phyloP scores from a whole-genome alignment of 371 early-diverging fungal species.

The Cokeromyces recurvatus region DNA sequence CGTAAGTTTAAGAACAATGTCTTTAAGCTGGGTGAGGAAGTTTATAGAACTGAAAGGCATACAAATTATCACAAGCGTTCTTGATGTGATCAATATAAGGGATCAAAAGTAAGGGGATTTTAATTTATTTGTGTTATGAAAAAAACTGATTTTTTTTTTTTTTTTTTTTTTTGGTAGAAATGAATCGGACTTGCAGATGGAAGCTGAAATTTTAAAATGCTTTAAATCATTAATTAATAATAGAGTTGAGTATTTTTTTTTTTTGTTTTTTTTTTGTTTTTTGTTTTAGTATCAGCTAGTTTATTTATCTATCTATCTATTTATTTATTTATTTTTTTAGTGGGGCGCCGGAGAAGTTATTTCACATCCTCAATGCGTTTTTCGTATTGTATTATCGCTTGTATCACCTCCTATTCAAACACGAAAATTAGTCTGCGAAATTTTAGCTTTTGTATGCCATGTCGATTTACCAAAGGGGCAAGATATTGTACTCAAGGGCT shows the following conservation, averaged over 20 bases:
- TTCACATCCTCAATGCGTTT: slow-evolving; percentile 65
- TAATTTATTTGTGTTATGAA: too few species aligned
- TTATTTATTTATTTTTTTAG: slow-evolving; percentile 19
- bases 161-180: slow-evolving; percentile 31
- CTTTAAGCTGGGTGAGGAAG: slow-evolving; percentile 62
- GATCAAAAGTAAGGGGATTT: slow-evolving; percentile 42
- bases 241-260: too few species aligned
- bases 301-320: too few species aligned
- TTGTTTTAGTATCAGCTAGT: too few species aligned
- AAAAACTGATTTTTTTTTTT: too few species aligned
- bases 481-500: slow-evolving; percentile 71
- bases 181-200: slow-evolving; percentile 71
- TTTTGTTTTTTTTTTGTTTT: too few species aligned
- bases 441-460: slow-evolving; percentile 80
- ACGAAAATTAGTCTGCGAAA: slow-evolving; percentile 75
- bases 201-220: slow-evolving; percentile 77
- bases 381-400: slow-evolving; percentile 69
- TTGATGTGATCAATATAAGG: slow-evolving; percentile 51
- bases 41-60: slow-evolving; percentile 72
- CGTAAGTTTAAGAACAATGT: slow-evolving; percentile 71
- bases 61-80: slow-evolving; percentile 60
- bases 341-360: slow-evolving; percentile 85
- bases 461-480: slow-evolving; percentile 77
- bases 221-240: slow-evolving; percentile 76
- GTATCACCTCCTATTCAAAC: slow-evolving; percentile 75